These are phyloP conservation scores for Paecilomyces variotii DNA, from an alignment of 2,329 filamentous ascomycete species.

Conservation along the genomic window DNA sequence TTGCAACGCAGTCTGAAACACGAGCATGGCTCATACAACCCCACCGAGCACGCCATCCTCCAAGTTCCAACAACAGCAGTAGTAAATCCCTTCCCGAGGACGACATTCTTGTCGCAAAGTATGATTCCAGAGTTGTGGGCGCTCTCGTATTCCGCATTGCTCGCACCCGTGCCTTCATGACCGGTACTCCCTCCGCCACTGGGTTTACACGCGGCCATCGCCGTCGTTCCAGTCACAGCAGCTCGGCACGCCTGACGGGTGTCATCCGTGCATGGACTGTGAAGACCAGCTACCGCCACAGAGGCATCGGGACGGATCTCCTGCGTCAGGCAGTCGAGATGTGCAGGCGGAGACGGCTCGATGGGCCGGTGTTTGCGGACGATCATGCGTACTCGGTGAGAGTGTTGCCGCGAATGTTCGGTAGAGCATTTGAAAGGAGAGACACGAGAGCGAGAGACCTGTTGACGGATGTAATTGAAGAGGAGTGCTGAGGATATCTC, in stretches of 20 bases:
- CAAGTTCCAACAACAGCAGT: slow-evolving; percentile 9
- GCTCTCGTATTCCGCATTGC: slow-evolving; percentile 51
- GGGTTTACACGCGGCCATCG: slow-evolving; percentile 9
- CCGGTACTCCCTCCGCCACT: slow-evolving; percentile 11
- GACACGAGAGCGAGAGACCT: slow-evolving; percentile 48
- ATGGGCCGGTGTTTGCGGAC: slow-evolving; percentile 61
- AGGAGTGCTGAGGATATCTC: neutral
- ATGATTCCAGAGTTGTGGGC: slow-evolving; percentile 63
- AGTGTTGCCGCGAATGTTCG: slow-evolving; percentile 57
- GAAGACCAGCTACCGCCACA: slow-evolving; percentile 56
- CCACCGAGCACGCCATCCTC: neutral
- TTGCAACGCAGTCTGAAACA: slow-evolving; percentile 51
- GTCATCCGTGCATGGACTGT: slow-evolving; percentile 78
- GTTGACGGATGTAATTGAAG: slow-evolving; percentile 16
- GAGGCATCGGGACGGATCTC: slow-evolving; percentile 63
- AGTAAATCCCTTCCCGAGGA: slow-evolving; percentile 42
- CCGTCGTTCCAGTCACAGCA: slow-evolving; percentile 10
- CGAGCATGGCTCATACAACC: slow-evolving; percentile 50
- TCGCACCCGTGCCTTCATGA: slow-evolving; percentile 9
- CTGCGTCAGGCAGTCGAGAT: slow-evolving; percentile 64
- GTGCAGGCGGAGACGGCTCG: slow-evolving; percentile 61
- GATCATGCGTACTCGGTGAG: slow-evolving; percentile 67
- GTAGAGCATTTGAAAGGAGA: slow-evolving; percentile 49
- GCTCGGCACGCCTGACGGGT: slow-evolving; percentile 9
- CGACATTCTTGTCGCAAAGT: slow-evolving; percentile 59